Base-by-base conservation (phyloP, 331 rosid species). In the Quercus tomentella region DNA sequence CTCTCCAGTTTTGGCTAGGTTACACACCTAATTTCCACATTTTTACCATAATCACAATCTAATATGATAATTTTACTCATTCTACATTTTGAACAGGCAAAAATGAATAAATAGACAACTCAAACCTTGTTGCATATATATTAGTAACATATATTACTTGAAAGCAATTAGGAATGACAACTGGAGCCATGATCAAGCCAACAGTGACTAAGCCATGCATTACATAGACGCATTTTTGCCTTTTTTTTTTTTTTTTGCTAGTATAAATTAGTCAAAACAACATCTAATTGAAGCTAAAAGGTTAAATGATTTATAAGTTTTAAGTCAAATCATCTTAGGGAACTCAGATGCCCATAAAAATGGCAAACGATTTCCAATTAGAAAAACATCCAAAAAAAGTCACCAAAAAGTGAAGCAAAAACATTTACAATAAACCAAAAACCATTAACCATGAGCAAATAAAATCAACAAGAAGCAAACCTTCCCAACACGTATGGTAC, bases 401-500 rank as follows among this genome's bases (percentile, higher is more conserved):
- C 70, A 54, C 8, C 6, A 17, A 20, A 2, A 45, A 68, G 25
- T 75, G 77, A 60, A 78, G 66, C 41, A 76, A 66, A 43, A 73
- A 18, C 31, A 81, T 7, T 54, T 4, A 20, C 20, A 67, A 55
- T 26, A 41, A 41, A 23, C n/a, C 58, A 73, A 72, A 70, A 68
- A 72, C 51, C 45, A 51, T 55, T 25, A 62, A 67, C 15, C 14
- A 28, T 20, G 58, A 55, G 80, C 61, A 63, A 60, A 25, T n/a
- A n/a, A 33, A 75, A 56, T n/a, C 52, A 52, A 56, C 28, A 83
- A 51, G 69, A 45, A 83, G 87, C 33, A 77, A 16, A 95, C 98
- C 98, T 95, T 87, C 99, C 99, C 86, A 95, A 90, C 28, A 95
- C 96, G 30, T 95, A 95, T 5, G 99, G 99, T 72, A 90, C 79